Base-by-base conservation (phyloP, 2,329 filamentous ascomycete species). In the Diplocarpon rosae region DNA sequence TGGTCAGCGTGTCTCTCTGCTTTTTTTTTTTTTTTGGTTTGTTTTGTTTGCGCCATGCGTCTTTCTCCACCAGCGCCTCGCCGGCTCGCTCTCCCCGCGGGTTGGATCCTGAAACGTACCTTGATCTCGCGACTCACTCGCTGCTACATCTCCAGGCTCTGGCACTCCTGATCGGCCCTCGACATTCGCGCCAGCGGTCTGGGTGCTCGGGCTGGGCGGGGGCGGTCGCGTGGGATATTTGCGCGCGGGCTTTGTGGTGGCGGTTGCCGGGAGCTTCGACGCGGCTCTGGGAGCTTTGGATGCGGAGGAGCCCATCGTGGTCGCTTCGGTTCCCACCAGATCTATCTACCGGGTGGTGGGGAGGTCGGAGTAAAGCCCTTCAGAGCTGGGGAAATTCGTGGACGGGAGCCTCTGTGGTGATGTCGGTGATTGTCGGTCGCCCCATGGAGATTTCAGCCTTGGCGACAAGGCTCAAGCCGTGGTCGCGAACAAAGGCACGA, bases 211-310 rank as follows among this genome's bases (percentile, higher is more conserved):
- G 15, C 11, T 38, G 16, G 44, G 30, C 13, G 50, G 48, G n/a
- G 57, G 52, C 13, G 46, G 29, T 15, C 56, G 48, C 10, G 58
- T 57, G 20, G 59, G 59, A 34, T 60, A 61, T 57, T 56, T 61
- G 15, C 59, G 53, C 5, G 53, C 47, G 36, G 49, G 43, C 28
- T 45, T 54, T 7, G 49, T 37, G 5, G 46, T 41, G 2, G 51
- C 33, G 10, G 39, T 17, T 38, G 49, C 48, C 13, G 53, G 47
- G 8, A 49, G 32, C 46, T 50, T 52, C 2, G 51, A 44, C n/a
- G 50, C 52, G 11, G 41, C 43, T 39, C 49, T 48, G 6, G 52
- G 47, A 17, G 47, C 48, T 52, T 59, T 60, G 4, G 58, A 60
- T 37, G 51, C 35, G 30, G 55, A 52, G 9, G 51, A 47, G 1